Percentiles rank a stretch among this genome's conserved stretches.
Evolutionary conservation across 345 rosid species (phyloP).

Genomic region (Acer yangbiense): DNA sequence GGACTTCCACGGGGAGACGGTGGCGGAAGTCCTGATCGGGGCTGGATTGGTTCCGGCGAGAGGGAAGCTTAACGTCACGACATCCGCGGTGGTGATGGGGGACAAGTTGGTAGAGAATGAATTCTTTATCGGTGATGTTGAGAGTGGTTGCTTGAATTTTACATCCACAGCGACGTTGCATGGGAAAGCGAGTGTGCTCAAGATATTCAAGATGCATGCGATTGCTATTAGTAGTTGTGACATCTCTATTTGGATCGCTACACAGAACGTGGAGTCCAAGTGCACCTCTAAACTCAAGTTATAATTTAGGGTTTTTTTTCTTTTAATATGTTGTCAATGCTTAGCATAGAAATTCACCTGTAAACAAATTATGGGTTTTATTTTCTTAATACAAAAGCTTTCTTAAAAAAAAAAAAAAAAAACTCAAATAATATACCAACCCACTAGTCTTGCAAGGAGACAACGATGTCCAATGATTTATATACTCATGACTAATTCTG

Average conservation of each 20-base stretch:
- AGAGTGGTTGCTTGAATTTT: slow-evolving; percentile 35
- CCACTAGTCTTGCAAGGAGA: background rate
- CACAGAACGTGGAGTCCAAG: slow-evolving; percentile 11
- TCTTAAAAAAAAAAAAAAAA: too few species aligned
- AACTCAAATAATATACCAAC: background rate
- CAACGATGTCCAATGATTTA: too few species aligned
- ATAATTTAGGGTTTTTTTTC: background rate
- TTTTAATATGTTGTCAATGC: background rate
- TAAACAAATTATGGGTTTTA: background rate
- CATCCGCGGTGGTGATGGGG: slow-evolving; percentile 28
- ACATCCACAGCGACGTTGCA: slow-evolving; percentile 35
- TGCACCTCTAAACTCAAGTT: slow-evolving; percentile 37
- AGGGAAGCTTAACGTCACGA: slow-evolving; percentile 30
- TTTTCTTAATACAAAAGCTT: background rate
- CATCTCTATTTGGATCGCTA: slow-evolving; percentile 24
- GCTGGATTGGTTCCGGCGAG: slow-evolving; percentile 28
- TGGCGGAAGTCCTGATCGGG: slow-evolving; percentile 29
- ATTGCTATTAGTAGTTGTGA: slow-evolving; percentile 25
- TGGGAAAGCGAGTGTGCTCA: slow-evolving; percentile 33
- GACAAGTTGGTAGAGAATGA: slow-evolving; percentile 28
- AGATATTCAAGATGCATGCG: slow-evolving; percentile 38
- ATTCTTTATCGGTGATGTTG: slow-evolving; percentile 31
- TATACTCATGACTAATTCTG: too few species aligned
- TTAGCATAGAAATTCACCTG: background rate
- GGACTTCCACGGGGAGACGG: slow-evolving; percentile 26